Evolutionary conservation across 129 eudicot genomes (phyloP).

Genomic region (Tanacetum coccineum): DNA sequence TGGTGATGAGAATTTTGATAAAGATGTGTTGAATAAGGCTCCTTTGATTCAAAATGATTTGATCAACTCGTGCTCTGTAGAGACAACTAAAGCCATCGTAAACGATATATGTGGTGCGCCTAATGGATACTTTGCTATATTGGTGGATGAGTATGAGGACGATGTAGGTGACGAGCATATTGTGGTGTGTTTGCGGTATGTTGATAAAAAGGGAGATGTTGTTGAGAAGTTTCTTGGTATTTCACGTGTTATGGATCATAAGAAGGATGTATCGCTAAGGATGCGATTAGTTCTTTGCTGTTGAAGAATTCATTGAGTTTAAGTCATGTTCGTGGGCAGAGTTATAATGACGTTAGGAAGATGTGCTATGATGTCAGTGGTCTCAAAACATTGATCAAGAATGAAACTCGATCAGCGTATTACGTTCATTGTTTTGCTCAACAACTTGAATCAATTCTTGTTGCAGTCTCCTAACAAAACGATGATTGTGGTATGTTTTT

Average conservation of each 20-base stretch:
- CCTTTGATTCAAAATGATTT: not conserved
- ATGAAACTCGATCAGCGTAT: no score
- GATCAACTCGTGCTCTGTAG: conserved; percentile 1
- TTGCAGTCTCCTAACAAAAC: no score
- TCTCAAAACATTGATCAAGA: not conserved
- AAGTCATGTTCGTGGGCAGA: conserved; percentile 1
- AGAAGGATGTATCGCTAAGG: no score
- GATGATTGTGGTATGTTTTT: no score
- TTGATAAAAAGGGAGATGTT: no score
- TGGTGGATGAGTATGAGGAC: conserved; percentile 18
- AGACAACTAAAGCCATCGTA: conserved; percentile 16
- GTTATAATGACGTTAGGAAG: conserved; percentile 1
- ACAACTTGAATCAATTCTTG: no score
- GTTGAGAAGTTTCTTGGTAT: no score
- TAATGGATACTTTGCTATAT: conserved; percentile 8
- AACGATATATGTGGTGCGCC: not conserved
- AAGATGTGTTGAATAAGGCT: not conserved
- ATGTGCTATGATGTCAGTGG: not conserved
- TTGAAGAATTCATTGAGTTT: no score
- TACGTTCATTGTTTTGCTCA: no score
- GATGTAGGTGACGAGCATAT: not conserved
- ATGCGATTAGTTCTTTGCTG: no score
- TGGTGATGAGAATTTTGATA: not conserved
- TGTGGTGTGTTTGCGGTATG: no score
- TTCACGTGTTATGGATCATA: no score